Evolutionary conservation across 2,329 filamentous ascomycete genomes (phyloP).

Genomic region (Herpotrichia juniperi): DNA sequence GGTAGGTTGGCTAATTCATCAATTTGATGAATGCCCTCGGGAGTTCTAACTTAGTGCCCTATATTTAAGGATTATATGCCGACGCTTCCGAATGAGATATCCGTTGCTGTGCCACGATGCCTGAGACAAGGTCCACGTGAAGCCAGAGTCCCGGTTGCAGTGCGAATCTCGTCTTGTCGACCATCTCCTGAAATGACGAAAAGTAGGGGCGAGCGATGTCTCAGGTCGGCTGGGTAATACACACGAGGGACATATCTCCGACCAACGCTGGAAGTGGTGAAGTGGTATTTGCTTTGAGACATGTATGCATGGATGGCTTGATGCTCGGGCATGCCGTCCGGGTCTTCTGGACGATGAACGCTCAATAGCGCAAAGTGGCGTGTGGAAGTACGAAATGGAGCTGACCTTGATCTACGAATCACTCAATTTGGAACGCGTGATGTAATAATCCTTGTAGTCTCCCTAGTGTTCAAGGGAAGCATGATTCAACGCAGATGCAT

Average conservation of each 20-base stretch:
- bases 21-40: too few relatives aligned
- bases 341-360: background rate
- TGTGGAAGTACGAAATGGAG: too few relatives aligned
- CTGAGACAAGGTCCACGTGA: background rate
- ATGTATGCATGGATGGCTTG: background rate
- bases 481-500: background rate
- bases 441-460: background rate
- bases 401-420: background rate
- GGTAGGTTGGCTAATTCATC: background rate
- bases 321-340: background rate
- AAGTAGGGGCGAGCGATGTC: background rate
- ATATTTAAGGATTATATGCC: background rate
- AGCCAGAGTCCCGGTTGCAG: background rate
- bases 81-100: background rate
- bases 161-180: background rate
- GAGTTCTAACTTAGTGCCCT: background rate
- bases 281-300: background rate
- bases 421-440: background rate
- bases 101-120: background rate
- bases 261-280: slow-evolving; percentile 2
- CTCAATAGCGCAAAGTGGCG: background rate
- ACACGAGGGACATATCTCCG: background rate
- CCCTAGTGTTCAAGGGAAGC: background rate
- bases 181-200: too few relatives aligned
- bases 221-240: slow-evolving; percentile 15